Evolutionary conservation across 192 early-diverging fungal species (phyloP).

Genomic region (Obelidium mucronatum): DNA sequence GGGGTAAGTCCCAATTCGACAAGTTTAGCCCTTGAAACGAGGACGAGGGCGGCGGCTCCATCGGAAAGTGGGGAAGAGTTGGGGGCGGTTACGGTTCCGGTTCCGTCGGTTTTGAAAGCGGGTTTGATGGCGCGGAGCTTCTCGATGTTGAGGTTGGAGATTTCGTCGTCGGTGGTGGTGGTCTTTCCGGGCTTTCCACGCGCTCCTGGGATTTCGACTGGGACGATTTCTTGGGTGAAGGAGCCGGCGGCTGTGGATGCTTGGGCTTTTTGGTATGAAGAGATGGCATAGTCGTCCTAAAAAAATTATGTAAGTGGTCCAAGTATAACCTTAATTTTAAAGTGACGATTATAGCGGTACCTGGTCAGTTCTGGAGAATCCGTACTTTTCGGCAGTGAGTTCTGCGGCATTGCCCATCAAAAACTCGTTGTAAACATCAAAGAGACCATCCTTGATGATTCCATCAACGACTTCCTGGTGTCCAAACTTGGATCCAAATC

Average conservation of each 20-base stretch:
- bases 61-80: slow-evolving; percentile 94
- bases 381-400: slow-evolving; percentile 78
- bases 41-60: slow-evolving; percentile 90
- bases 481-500: slow-evolving; percentile 75
- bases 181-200: slow-evolving; percentile 82
- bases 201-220: slow-evolving; percentile 83
- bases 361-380: slow-evolving; percentile 82
- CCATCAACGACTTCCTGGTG: slow-evolving; percentile 83
- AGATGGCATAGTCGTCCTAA: slow-evolving; percentile 88
- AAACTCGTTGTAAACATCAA: slow-evolving; percentile 57
- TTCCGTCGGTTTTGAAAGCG: slow-evolving; percentile 77
- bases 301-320: neutral
- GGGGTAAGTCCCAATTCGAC: slow-evolving; percentile 82
- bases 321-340: slow-evolving; percentile 51
- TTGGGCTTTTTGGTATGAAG: slow-evolving; percentile 86
- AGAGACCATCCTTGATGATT: slow-evolving; percentile 66
- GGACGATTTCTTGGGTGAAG: slow-evolving; percentile 84
- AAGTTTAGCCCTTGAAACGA: slow-evolving; percentile 80
- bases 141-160: slow-evolving; percentile 76
- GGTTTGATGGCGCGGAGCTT: slow-evolving; percentile 90
- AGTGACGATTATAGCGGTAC: slow-evolving; percentile 64
- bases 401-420: slow-evolving; percentile 65
- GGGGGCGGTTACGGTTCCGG: slow-evolving; percentile 93
- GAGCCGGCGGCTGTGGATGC: slow-evolving; percentile 82
- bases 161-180: slow-evolving; percentile 84